phyloP scores from a whole-genome alignment of 352 stramenopile genomes.

The Phytophthora litchii region DNA sequence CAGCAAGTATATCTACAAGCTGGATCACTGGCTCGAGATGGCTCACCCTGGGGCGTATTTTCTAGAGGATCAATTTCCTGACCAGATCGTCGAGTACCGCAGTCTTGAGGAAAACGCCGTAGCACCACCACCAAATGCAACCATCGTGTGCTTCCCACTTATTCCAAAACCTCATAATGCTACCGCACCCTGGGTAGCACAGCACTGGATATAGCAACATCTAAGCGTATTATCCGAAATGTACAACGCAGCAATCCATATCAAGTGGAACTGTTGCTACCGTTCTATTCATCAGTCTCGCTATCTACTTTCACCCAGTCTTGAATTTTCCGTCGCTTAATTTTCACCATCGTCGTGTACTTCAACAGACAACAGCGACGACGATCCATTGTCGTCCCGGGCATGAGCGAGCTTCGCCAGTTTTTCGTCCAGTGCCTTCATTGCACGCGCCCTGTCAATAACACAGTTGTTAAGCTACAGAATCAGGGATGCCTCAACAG shows the following conservation, averaged over 20 bases:
- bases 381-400: constrained; percentile 32
- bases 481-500: not conserved
- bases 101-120: constrained; percentile 34
- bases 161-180: constrained; percentile 77
- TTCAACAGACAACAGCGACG: constrained; percentile 39
- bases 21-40: constrained; percentile 91
- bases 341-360: constrained; percentile 31
- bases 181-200: constrained; percentile 47
- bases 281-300: constrained; percentile 21
- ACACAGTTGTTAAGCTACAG: constrained; percentile 2
- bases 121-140: constrained; percentile 31
- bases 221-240: constrained; percentile 1
- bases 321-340: constrained; percentile 6
- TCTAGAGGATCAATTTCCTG: constrained; percentile 51
- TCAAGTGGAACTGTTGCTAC: constrained; percentile 4
- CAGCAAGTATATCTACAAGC: constrained; percentile 77
- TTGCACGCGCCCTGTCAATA: constrained; percentile 67
- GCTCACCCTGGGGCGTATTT: constrained; percentile 34
- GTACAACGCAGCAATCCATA: not conserved
- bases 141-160: constrained; percentile 85
- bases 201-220: constrained; percentile 43
- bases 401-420: constrained; percentile 78
- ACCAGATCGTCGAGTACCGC: constrained; percentile 77
- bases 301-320: constrained; percentile 6
- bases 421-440: constrained; percentile 90